Base-by-base conservation (phyloP, 2,329 filamentous ascomycete genomes). In the Pseudopyricularia javanii region DNA sequence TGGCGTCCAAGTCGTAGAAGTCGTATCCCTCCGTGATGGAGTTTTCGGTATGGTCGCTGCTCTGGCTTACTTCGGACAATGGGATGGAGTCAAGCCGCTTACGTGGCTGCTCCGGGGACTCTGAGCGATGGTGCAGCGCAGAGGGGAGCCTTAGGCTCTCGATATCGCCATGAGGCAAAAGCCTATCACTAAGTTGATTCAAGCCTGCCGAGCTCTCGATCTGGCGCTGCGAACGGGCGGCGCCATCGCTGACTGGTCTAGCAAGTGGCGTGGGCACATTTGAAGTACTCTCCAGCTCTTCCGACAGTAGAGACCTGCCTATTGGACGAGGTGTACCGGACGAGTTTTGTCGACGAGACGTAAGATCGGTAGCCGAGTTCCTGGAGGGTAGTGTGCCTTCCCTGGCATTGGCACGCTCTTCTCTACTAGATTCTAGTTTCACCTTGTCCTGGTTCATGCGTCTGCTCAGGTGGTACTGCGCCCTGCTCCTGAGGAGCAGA, bases 21-120 rank as follows among this genome's bases (percentile, higher is more conserved):
- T 84, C 80, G 59, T 84, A 83, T 1, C 80, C 80, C 57, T 83
- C 80, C 1, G 74, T 78, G 59, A 70, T 75, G 12, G 75, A 76
- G n/a, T 66, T 58, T 22, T 75, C 71, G 6, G 73, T 71, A 37
- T 60, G 58, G 45, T 69, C 71, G 58, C 74, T 79, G 40, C 72
- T 71, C 32, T 75, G 71, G 59, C 76, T 79, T 20, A 65, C 56
- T n/a, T 72, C 66, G 2, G 78, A 80, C 26, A 78, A 59, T 1
- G 76, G 70, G 35, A 68, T 66, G 1, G 76, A 80, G 59, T 78
- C 70, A 11, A 74, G 69, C 26, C 75, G 71, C 52, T 68, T 68
- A 9, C 74, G 69, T 3, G 65, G 56, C 15, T 55, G 54, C 1
- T 58, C n/a, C 4, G 69, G 53, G 61, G 37, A 43, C 4, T 24